Evolutionary conservation across 805 yeast genomes (phyloP).

Genomic region (Cyberlindnera sargentensis): DNA sequence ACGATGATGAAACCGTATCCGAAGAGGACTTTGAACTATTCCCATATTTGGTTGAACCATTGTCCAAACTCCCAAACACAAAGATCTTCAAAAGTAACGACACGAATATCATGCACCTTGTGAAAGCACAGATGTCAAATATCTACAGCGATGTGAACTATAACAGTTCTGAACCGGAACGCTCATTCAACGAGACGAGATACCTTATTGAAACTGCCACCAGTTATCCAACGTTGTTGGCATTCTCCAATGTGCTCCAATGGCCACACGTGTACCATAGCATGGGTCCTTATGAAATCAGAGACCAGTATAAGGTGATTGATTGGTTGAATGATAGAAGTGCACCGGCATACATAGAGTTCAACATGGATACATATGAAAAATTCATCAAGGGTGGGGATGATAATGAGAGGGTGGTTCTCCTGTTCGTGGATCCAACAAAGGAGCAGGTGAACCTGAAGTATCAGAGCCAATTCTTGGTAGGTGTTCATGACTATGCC

Average conservation of each 20-base stretch:
- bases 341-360: conserved; percentile 45
- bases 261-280: conserved; percentile 49
- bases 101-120: conserved; percentile 28
- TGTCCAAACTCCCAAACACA: conserved; percentile 52
- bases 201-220: conserved; percentile 45
- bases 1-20: conserved; percentile 41
- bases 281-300: conserved; percentile 56
- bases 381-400: conserved; percentile 8
- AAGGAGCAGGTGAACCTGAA: conserved; percentile 18
- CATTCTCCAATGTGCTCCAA: conserved; percentile 51
- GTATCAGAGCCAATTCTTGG: conserved; percentile 17
- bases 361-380: conserved; percentile 25
- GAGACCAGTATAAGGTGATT: conserved; percentile 41
- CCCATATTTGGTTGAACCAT: conserved; percentile 52
- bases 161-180: conserved; percentile 28
- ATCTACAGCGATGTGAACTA: conserved; percentile 35
- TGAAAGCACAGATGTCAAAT: conserved; percentile 33
- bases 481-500: conserved; percentile 24
- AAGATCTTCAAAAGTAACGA: conserved; percentile 48
- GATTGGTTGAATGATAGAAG: conserved; percentile 41
- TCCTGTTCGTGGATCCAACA: conserved; percentile 11
- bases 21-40: conserved; percentile 59
- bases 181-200: conserved; percentile 37
- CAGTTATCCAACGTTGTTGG: conserved; percentile 52
- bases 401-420: conserved; percentile 3